Evolutionary conservation across 371 early-diverging fungal species (phyloP).

Genomic region (Circinella minor): DNA sequence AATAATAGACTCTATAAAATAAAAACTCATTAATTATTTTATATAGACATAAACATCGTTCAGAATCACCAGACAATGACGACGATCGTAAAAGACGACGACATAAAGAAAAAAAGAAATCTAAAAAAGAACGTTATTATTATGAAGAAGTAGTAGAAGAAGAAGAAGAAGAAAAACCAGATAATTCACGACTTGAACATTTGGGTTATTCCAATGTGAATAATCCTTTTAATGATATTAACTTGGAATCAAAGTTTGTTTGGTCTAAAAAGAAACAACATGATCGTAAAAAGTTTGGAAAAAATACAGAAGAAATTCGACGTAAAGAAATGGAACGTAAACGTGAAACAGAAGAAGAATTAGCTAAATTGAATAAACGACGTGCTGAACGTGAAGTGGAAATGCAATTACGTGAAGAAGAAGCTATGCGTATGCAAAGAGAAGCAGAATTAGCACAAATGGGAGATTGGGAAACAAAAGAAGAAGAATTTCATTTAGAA

Average conservation of each 20-base stretch:
- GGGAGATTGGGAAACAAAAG: slow-evolving; percentile 95
- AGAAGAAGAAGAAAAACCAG: slow-evolving; percentile 5
- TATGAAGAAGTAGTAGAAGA: slow-evolving; percentile 25
- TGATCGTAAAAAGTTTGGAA: slow-evolving; percentile 70
- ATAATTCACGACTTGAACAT: slow-evolving; percentile 26
- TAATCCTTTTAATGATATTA: slow-evolving; percentile 84
- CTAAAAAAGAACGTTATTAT: slow-evolving; percentile 23
- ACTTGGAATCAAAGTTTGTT: slow-evolving; percentile 85
- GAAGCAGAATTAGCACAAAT: slow-evolving; percentile 84
- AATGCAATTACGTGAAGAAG: slow-evolving; percentile 81
- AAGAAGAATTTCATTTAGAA: slow-evolving; percentile 89
- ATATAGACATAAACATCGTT: slow-evolving; percentile 27
- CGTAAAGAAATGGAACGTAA: slow-evolving; percentile 66
- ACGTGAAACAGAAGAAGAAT: slow-evolving; percentile 76
- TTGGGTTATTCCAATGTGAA: slow-evolving; percentile 74
- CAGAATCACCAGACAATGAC: slow-evolving; percentile 23
- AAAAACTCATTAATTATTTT: no score
- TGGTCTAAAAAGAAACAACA: slow-evolving; percentile 76
- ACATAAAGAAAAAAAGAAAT: slow-evolving; percentile 24
- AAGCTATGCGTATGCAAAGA: slow-evolving; percentile 71
- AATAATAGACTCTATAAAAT: no score
- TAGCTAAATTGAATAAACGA: slow-evolving; percentile 80
- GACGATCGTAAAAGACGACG: slow-evolving; percentile 15
- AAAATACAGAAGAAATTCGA: slow-evolving; percentile 60
- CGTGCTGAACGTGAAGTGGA: slow-evolving; percentile 86